A percentile compares a stretch with the other conserved stretches of the same genome.
Conservation (phyloP, 2,329 filamentous ascomycete species). For the Sarocladium strictum region DNA sequence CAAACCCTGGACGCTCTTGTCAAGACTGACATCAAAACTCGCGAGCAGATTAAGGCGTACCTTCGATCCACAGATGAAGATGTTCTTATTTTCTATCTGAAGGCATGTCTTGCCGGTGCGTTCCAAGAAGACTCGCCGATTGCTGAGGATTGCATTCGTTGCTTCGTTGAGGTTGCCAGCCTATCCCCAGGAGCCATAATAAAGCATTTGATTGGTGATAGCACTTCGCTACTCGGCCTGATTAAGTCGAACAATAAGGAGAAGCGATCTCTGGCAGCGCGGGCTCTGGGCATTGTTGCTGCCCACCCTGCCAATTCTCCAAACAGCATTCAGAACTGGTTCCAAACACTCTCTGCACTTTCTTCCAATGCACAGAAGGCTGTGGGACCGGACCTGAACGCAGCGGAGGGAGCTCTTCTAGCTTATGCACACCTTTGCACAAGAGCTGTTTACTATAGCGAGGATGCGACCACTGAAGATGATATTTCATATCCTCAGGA, state of each 20-base stretch:
- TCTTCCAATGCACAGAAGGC: slow-evolving; percentile 36
- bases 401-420: slow-evolving; percentile 40
- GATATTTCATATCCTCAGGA: slow-evolving; percentile 22
- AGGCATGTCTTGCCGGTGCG: slow-evolving; percentile 53
- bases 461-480: slow-evolving; percentile 19
- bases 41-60: slow-evolving; percentile 52
- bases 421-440: slow-evolving; percentile 40
- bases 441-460: slow-evolving; percentile 37
- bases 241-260: slow-evolving; percentile 67
- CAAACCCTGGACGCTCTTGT: slow-evolving; percentile 68
- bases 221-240: slow-evolving; percentile 49
- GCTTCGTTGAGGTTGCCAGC: slow-evolving; percentile 48
- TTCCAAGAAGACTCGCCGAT: slow-evolving; percentile 35
- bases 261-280: slow-evolving; percentile 60
- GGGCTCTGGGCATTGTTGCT: slow-evolving; percentile 68
- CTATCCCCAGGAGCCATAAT: slow-evolving; percentile 45
- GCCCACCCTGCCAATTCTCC: slow-evolving; percentile 52
- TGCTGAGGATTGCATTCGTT: slow-evolving; percentile 42
- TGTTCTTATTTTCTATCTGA: slow-evolving; percentile 39
- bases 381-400: slow-evolving; percentile 36
- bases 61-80: slow-evolving; percentile 37
- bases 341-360: slow-evolving; percentile 33
- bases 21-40: slow-evolving; percentile 60
- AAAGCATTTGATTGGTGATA: slow-evolving; percentile 40
- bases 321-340: slow-evolving; percentile 19